These are phyloP conservation scores for Trichoderma erinaceum DNA, from an alignment of 495 filamentous ascomycete species.

Conservation along the genomic window DNA sequence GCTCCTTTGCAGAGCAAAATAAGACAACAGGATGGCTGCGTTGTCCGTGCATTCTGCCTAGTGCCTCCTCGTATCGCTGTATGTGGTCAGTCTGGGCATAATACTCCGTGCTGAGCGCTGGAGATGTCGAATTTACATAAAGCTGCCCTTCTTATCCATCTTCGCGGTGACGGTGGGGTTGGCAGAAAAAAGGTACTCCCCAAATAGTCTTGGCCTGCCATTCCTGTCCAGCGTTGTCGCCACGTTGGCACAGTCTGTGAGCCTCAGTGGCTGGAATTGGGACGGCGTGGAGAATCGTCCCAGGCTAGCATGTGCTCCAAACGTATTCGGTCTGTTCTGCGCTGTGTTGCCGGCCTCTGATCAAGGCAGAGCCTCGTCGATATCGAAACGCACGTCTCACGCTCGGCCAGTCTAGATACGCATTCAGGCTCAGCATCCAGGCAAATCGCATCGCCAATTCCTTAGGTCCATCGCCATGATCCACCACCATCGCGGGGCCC, in stretches of 20 bases:
- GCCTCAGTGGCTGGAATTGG: not conserved
- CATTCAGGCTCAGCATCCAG: not conserved
- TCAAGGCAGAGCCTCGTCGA: not conserved
- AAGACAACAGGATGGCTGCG: not conserved
- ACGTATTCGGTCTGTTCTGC: not conserved
- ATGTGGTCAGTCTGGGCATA: not conserved
- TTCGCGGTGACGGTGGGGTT: conserved; percentile 1
- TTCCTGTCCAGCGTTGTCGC: conserved; percentile 2
- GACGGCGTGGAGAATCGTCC: not conserved
- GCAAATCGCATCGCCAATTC: not conserved
- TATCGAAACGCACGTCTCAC: not conserved
- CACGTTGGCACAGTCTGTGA: not conserved
- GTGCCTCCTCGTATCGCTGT: not conserved
- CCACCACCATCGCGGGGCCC: conserved; percentile 11
- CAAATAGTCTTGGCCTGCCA: conserved; percentile 1
- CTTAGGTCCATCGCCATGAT: not conserved
- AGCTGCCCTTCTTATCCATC: not conserved
- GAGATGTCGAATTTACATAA: not conserved
- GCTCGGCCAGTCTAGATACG: not conserved
- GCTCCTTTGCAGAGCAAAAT: not conserved
- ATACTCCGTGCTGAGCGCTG: too few relatives aligned
- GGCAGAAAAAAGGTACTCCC: not conserved
- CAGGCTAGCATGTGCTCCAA: not conserved
- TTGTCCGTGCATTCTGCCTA: conserved; percentile 1
- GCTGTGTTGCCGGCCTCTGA: not conserved